Percentiles rank a stretch among this genome's conserved stretches.
Conservation (phyloP, 2,329 filamentous ascomycete genomes). For the Stachybotrys elegans region DNA sequence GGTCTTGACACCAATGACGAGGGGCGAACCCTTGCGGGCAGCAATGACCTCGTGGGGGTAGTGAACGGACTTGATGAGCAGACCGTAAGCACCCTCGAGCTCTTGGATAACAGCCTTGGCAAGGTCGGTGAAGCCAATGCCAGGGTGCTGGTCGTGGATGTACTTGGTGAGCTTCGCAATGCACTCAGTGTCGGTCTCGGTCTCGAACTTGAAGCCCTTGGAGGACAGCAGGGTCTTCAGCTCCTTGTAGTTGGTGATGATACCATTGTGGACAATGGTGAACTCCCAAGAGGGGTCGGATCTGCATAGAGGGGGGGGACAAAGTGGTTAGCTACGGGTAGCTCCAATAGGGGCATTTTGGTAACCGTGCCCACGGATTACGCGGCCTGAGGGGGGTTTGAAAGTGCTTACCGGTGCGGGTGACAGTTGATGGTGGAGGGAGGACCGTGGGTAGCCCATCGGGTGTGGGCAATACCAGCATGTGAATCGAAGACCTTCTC, state of each 20-base stretch:
- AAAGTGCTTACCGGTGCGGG: conserved; percentile 91
- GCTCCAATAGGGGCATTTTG: too few relatives aligned
- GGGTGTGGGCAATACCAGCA: conserved; percentile 96
- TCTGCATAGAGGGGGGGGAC: too few relatives aligned
- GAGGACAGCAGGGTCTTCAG: conserved; percentile 84
- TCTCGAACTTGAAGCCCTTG: conserved; percentile 99
- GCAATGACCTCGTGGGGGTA: conserved; percentile 97
- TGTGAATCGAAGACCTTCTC: conserved; percentile 96
- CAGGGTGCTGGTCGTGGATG: conserved; percentile 90
- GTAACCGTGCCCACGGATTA: too few relatives aligned
- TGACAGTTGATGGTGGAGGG: conserved; percentile 96
- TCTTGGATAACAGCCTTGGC: conserved; percentile 98
- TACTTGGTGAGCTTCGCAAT: conserved; percentile 99
- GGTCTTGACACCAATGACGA: conserved; percentile 95
- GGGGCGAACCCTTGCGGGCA: conserved; percentile 94
- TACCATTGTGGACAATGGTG: conserved; percentile 96
- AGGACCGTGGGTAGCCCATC: conserved; percentile 96
- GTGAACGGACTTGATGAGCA: conserved; percentile 97
- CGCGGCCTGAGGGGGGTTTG: too few relatives aligned
- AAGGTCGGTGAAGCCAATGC: conserved; percentile 92
- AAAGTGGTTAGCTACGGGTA: too few relatives aligned
- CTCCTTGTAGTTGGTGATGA: conserved; percentile 99
- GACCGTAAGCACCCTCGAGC: conserved; percentile 94
- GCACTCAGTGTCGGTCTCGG: conserved; percentile 97
- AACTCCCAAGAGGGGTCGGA: conserved; percentile 97